A percentile compares a stretch with the other conserved stretches of the same genome.
Evolutionary conservation across 345 rosid genomes (phyloP).

Genomic region (Eutrema yunnanense): DNA sequence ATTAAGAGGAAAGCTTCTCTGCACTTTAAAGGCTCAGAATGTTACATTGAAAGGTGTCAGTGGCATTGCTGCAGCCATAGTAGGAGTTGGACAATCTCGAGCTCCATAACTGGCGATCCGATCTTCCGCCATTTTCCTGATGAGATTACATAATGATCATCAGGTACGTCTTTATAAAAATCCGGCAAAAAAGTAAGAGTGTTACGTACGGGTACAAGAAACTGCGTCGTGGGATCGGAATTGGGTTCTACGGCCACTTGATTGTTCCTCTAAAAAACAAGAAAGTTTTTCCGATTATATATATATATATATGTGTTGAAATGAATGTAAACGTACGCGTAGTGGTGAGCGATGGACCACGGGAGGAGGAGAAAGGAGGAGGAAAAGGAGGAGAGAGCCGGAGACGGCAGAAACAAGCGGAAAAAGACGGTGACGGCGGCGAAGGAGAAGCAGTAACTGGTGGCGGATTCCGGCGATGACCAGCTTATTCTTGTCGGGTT

Average conservation of each 20-base stretch:
- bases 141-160: slow-evolving; percentile 13
- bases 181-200: background rate
- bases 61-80: slow-evolving; percentile 76
- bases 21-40: background rate
- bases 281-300: background rate
- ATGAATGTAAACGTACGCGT: slow-evolving; percentile 8
- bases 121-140: slow-evolving; percentile 46
- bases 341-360: slow-evolving; percentile 20
- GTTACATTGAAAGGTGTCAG: slow-evolving; percentile 45
- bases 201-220: slow-evolving; percentile 56
- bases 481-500: slow-evolving; percentile 23
- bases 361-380: slow-evolving; percentile 48
- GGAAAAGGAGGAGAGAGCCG: slow-evolving; percentile 52
- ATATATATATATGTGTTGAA: background rate
- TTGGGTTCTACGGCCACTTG: slow-evolving; percentile 28
- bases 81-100: slow-evolving; percentile 53
- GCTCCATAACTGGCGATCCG: slow-evolving; percentile 59
- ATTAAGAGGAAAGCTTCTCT: no score
- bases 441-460: slow-evolving; percentile 36
- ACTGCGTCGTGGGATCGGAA: slow-evolving; percentile 3
- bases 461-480: slow-evolving; percentile 29
- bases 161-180: background rate
- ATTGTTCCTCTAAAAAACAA: slow-evolving; percentile 21
- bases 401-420: slow-evolving; percentile 54
- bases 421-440: slow-evolving; percentile 53